Base-by-base conservation (phyloP, 1,139 yeast species). In the Diutina catenulata region DNA sequence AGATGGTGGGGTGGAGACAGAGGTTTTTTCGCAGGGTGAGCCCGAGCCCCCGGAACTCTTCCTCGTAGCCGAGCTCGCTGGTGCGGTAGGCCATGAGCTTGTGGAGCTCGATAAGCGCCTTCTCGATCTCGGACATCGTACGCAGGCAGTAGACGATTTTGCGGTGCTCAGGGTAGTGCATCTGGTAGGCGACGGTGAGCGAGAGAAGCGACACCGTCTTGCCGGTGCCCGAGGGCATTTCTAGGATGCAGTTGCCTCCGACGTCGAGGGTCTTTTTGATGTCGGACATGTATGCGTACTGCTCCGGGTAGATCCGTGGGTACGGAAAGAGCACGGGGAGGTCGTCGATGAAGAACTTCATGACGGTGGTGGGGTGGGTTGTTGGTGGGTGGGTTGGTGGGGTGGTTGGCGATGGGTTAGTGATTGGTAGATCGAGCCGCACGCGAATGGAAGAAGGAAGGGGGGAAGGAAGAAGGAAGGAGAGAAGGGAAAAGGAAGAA, bases 171-270 rank as follows among this genome's bases (percentile, higher is more conserved):
- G 96, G 95, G 55, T 87, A 87, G 57, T 76, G 83, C 83, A 84
- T 78, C 54, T 91, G 99, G 56, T 91, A 93, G 8, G 98, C 95
- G 38, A 91, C 86, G 0, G 97, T 86, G 33, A 91, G 60, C 1
- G 97, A 86, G 33, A 91, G 66, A 53, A 91, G 68, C 1, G 97
- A 87, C 4, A 91, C 83, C 29, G 99, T 91, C 56, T 91, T 91
- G 33, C 99, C 99, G 4, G 99, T 91, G 2, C 99, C 99, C n/a
- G 99, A 91, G 50, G 99, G 99, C 99, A 91, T 91, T 62, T 91
- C 99, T 52, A 91, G 59, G 40, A 91, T 88, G 61, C 96, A 83
- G 56, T 88, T 87, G n/a, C 97, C 98, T 1, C 97, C 97, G 2
- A 81, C 94, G 64, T 91, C 99, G 38, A 91, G 62, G 1, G 97